phyloP scores from a whole-genome alignment of 2,329 filamentous ascomycete genomes.

The Pezizomycotina sp. region DNA sequence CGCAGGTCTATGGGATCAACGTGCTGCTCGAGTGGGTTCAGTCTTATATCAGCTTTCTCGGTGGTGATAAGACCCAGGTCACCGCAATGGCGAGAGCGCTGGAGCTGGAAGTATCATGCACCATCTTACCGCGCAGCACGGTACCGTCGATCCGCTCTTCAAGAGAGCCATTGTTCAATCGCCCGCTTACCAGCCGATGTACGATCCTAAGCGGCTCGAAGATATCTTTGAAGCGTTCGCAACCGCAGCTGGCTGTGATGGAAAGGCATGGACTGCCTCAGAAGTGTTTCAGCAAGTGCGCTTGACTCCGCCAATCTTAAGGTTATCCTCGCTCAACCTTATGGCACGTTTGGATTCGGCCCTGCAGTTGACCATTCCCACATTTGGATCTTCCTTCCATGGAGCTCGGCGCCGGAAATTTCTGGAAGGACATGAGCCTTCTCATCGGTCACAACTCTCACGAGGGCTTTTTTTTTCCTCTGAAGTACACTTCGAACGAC shows the following conservation, averaged over 20 bases:
- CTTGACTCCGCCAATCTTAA: conserved; percentile 25
- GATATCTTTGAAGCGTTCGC: conserved; percentile 21
- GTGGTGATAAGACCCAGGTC: conserved; percentile 34
- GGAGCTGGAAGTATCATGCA: conserved; percentile 38
- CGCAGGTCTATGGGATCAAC: conserved; percentile 33
- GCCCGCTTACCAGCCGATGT: conserved; percentile 25
- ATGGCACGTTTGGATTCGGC: conserved; percentile 27
- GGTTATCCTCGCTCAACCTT: conserved; percentile 22
- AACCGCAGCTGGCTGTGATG: conserved; percentile 26
- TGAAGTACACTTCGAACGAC: conserved; percentile 20
- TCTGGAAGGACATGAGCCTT: conserved; percentile 27
- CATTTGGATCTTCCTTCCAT: conserved; percentile 27
- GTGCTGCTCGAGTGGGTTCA: conserved; percentile 35
- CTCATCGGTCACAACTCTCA: conserved; percentile 28
- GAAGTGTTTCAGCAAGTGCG: conserved; percentile 20
- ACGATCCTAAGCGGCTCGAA: conserved; percentile 15
- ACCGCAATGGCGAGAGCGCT: conserved; percentile 37
- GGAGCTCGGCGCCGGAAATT: conserved; percentile 27
- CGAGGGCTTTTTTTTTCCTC: conserved; percentile 27
- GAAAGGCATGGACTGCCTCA: conserved; percentile 28
- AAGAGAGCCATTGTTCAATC: conserved; percentile 27
- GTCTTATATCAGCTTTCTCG: conserved; percentile 33
- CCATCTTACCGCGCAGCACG: conserved; percentile 34
- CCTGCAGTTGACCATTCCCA: conserved; percentile 28
- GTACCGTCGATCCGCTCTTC: conserved; percentile 33